These are phyloP conservation scores for Talaromyces funiculosus DNA, from an alignment of 2,329 filamentous ascomycete species.

Conservation along the genomic window DNA sequence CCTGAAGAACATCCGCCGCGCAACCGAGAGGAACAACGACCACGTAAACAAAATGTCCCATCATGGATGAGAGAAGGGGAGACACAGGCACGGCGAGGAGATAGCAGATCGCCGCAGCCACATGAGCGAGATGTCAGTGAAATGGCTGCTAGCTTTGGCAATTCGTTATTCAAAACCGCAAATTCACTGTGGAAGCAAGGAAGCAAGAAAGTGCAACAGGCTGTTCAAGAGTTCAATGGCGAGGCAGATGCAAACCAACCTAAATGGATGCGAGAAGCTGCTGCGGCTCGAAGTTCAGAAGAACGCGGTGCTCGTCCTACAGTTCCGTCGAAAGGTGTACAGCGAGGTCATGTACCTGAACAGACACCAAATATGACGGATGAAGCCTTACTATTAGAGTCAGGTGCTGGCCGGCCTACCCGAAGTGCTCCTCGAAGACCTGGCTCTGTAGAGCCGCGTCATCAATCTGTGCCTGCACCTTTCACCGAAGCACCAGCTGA, in stretches of 20 bases:
- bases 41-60: conserved; percentile 37
- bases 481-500: conserved; percentile 20
- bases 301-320: conserved; percentile 15
- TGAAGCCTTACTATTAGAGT: conserved; percentile 44
- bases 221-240: conserved; percentile 74
- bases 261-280: conserved; percentile 86
- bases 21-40: conserved; percentile 22
- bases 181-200: conserved; percentile 93
- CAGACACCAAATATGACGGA: conserved; percentile 48
- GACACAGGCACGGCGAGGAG: conserved; percentile 22
- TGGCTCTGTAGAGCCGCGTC: conserved; percentile 19
- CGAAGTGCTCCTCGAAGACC: conserved; percentile 23
- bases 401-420: conserved; percentile 23
- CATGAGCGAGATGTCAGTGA: conserved; percentile 71
- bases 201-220: conserved; percentile 87
- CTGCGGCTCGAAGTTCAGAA: conserved; percentile 13
- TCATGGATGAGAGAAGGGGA: conserved; percentile 59
- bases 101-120: conserved; percentile 36
- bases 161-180: conserved; percentile 82
- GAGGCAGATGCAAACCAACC: conserved; percentile 75
- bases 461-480: conserved; percentile 11
- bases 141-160: conserved; percentile 75
- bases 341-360: conserved; percentile 7
- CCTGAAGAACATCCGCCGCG: conserved; percentile 20
- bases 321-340: conserved; percentile 14